Evolutionary conservation across 2,329 filamentous ascomycete genomes (phyloP).

Genomic region (Aspergillus sp.): DNA sequence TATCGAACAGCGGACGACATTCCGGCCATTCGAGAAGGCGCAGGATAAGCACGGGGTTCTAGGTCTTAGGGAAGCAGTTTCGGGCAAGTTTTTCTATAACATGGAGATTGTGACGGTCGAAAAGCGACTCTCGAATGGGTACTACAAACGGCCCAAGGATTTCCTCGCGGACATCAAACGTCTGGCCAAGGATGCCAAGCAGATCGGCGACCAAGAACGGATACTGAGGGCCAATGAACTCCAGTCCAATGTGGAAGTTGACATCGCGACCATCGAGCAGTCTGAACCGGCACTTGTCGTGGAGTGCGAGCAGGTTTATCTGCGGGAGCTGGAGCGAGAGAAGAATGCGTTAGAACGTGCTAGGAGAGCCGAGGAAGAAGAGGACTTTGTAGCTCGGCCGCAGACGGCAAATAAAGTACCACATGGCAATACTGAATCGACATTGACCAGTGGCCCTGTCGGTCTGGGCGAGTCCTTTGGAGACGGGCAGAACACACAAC

Average conservation of each 20-base stretch:
- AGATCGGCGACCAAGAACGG: slow-evolving; percentile 72
- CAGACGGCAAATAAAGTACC: slow-evolving; percentile 45
- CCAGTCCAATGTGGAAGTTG: slow-evolving; percentile 85
- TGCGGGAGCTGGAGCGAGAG: slow-evolving; percentile 62
- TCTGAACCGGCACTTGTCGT: slow-evolving; percentile 53
- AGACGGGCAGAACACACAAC: slow-evolving; percentile 20
- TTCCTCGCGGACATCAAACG: slow-evolving; percentile 82
- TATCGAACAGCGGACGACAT: slow-evolving; percentile 48
- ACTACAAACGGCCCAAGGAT: slow-evolving; percentile 83
- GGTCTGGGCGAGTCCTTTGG: slow-evolving; percentile 59
- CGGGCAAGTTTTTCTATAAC: slow-evolving; percentile 88
- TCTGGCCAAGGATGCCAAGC: slow-evolving; percentile 75
- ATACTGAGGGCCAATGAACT: slow-evolving; percentile 85
- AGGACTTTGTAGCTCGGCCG: slow-evolving; percentile 38
- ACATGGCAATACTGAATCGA: slow-evolving; percentile 47
- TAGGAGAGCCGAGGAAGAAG: slow-evolving; percentile 31
- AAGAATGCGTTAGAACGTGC: slow-evolving; percentile 53
- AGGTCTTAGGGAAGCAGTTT: slow-evolving; percentile 66
- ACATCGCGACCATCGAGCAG: slow-evolving; percentile 68
- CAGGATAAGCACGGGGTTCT: slow-evolving; percentile 70
- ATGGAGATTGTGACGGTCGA: slow-evolving; percentile 88
- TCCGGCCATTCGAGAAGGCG: slow-evolving; percentile 69
- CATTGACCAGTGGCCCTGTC: slow-evolving; percentile 43
- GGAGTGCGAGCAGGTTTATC: slow-evolving; percentile 76
- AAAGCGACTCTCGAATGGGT: slow-evolving; percentile 92